A percentile compares a stretch with the other conserved stretches of the same genome.
Evolutionary conservation across 2,329 filamentous ascomycete genomes (phyloP).

Genomic region (Microsporum ferrugineum): DNA sequence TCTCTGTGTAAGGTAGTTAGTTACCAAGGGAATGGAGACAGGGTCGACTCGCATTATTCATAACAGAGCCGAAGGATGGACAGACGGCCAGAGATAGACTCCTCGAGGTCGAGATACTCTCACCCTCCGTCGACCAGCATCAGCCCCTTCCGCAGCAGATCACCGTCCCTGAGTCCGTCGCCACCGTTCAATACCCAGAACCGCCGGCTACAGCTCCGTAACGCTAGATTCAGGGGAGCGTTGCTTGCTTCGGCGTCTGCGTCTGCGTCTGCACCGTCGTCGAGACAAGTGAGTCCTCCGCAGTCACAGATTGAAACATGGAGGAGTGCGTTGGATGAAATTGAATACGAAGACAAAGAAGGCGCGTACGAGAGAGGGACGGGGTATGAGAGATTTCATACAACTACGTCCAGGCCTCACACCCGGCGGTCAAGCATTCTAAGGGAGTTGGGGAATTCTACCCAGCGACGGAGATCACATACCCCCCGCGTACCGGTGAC

Average conservation of each 20-base stretch:
- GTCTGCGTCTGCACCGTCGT: neutral
- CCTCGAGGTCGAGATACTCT: neutral
- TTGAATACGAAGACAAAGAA: constrained; percentile 14
- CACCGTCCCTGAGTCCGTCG: constrained; percentile 5
- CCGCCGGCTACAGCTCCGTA: constrained; percentile 21
- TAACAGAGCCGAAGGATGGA: neutral
- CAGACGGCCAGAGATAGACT: neutral
- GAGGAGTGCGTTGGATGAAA: constrained; percentile 13
- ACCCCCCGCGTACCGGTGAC: constrained; percentile 15
- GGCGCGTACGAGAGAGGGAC: constrained; percentile 13
- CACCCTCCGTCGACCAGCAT: neutral
- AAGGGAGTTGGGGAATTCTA: constrained; percentile 24
- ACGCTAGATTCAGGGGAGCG: constrained; percentile 21
- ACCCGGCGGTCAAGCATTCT: constrained; percentile 20
- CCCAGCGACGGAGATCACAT: constrained; percentile 15
- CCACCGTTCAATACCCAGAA: constrained; percentile 16
- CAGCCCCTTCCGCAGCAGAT: neutral
- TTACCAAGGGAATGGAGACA: neutral
- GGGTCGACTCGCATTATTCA: neutral
- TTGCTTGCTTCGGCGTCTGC: constrained; percentile 13
- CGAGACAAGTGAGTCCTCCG: constrained; percentile 14
- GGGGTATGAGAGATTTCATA: neutral
- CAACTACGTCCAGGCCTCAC: neutral
- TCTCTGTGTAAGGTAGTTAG: neutral
- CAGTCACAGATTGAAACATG: constrained; percentile 14